Conservation (phyloP, 179 eudicot species). For the Silene noctiflora region DNA sequence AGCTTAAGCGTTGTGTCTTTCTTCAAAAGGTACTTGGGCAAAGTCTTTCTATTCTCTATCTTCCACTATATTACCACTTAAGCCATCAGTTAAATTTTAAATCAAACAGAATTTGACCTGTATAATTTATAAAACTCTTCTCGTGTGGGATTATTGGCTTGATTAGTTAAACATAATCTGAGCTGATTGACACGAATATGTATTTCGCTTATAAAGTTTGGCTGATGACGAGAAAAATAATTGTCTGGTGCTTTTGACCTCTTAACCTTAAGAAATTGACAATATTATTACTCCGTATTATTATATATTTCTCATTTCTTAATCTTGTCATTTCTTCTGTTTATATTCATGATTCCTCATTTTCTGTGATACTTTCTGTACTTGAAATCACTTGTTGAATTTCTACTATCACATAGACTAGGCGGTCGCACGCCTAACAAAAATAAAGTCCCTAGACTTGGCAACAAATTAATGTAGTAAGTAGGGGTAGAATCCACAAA, state of each 20-base stretch:
- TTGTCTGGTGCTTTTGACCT: neutral
- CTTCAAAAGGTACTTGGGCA: conserved; percentile 68
- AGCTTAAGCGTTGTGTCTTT: conserved; percentile 96
- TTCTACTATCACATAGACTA: neutral
- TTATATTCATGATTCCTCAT: neutral
- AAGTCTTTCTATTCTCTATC: neutral
- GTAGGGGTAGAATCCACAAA: too few relatives aligned
- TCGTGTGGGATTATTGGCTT: neutral
- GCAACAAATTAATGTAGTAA: too few relatives aligned
- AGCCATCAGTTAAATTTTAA: neutral
- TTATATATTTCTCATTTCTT: neutral
- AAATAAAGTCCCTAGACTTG: too few relatives aligned
- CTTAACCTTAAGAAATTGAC: neutral
- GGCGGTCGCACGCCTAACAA: too few relatives aligned
- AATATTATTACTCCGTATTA: neutral
- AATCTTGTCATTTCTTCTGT: neutral
- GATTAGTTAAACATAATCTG: neutral
- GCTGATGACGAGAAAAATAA: neutral
- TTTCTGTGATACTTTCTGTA: conserved; percentile 2
- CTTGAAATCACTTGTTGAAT: conserved; percentile 1
- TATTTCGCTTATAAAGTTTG: neutral
- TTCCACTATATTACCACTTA: neutral
- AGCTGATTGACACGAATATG: neutral
- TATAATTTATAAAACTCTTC: neutral
- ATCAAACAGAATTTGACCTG: neutral